Evolutionary conservation across 1,284 basidiomycete genomes (phyloP), one percentile per base, ranked within the genome.

Genomic region (Naganishia sp.): DNA sequence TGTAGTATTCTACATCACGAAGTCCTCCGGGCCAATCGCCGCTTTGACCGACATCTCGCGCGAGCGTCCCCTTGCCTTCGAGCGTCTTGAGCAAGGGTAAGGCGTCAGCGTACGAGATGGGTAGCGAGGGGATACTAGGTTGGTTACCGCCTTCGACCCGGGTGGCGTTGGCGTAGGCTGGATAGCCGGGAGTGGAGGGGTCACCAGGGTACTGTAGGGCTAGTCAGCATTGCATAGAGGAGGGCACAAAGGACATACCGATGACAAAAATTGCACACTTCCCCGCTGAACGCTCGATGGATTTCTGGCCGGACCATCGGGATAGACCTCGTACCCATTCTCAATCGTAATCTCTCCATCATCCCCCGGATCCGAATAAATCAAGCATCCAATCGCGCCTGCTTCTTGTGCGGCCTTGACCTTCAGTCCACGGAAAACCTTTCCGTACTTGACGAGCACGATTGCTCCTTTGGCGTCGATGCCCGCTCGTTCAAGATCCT

Each of bases 281-380:
- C 94, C 95, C 55, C 94, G 86, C 78, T 97, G 88, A 13, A 94
- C 87, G 43, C 74, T 75, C 44, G 73, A 87, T 0, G 90, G 90
- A 77, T 94, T 90, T 46, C 91, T 85, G 48, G 92, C 93, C 36
- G 93, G 92, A 0, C 94, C 94, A 18, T 86, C 82, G 0, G 94
- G 95, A 77, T 96, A 90, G 18, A 86, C 81, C 50, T 82, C 78
- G 74, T 87, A 90, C 2, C 90, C 90, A 70, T 94, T 92, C 67
- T 85, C 86, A 23, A 85, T 85, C 2, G 88, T 92, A 39, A 93
- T 87, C 48, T 83, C 84, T 23, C 92, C 92, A 74, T 97, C 93
- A 74, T 96, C 92, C 63, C 87, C 87, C 15, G 90, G 89, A 79
- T 97, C 94, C 16, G 87, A 87, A 80, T 92, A 98, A 72, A 97